These are phyloP conservation scores for Penicillium canescens DNA, from an alignment of 495 filamentous ascomycete species.

Conservation along the genomic window DNA sequence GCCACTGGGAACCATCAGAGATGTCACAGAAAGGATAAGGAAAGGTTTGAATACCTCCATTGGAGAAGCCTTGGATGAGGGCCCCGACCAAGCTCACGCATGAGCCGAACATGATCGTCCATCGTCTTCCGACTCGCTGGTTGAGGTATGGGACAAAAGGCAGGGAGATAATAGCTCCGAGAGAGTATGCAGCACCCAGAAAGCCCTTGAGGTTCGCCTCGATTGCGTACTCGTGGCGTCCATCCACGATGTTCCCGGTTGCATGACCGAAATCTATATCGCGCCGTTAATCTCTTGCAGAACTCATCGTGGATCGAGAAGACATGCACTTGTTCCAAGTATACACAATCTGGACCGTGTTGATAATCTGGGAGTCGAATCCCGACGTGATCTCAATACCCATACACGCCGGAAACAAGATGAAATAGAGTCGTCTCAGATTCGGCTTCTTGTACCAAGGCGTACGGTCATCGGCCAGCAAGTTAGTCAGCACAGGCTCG, in stretches of 20 bases:
- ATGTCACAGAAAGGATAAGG: background rate
- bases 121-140: constrained; percentile 54
- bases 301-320: constrained; percentile 1
- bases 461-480: constrained; percentile 24
- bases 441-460: constrained; percentile 65
- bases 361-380: constrained; percentile 73
- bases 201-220: constrained; percentile 28
- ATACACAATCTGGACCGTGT: constrained; percentile 62
- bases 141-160: constrained; percentile 61
- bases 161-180: constrained; percentile 55
- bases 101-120: constrained; percentile 62
- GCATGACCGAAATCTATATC: constrained; percentile 37
- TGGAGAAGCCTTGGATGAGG: constrained; percentile 50
- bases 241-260: constrained; percentile 20
- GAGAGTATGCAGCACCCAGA: constrained; percentile 27
- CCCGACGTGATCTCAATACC: constrained; percentile 73
- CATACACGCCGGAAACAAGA: constrained; percentile 66
- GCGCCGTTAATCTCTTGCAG: background rate
- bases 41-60: constrained; percentile 18
- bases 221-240: constrained; percentile 18
- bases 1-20: constrained; percentile 38
- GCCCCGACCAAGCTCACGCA: constrained; percentile 58
- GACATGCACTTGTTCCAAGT: constrained; percentile 57
- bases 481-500: constrained; percentile 27
- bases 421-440: constrained; percentile 58